Evolutionary conservation across 1,284 basidiomycete genomes (phyloP).

Genomic region (Erythrobasidium hasegawianum): DNA sequence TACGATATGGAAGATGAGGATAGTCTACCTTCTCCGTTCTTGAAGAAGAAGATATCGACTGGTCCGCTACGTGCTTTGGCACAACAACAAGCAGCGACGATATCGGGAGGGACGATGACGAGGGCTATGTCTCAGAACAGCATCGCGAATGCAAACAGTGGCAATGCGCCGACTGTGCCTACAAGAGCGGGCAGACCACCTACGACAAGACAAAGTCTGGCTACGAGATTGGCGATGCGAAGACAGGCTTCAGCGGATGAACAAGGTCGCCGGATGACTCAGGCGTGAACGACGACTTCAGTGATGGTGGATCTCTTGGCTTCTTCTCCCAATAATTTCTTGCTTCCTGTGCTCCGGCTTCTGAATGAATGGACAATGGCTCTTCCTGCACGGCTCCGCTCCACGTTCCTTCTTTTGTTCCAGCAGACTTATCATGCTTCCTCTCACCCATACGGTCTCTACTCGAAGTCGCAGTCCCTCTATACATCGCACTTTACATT

Average conservation of each 20-base stretch:
- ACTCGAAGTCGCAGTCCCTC: no score
- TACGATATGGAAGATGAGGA: constrained; percentile 72
- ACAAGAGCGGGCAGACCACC: neutral
- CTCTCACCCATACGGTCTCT: no score
- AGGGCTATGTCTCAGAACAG: constrained; percentile 19
- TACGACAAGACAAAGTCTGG: constrained; percentile 25
- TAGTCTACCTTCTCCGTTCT: constrained; percentile 75
- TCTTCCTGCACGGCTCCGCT: neutral
- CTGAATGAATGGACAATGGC: no score
- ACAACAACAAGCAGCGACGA: constrained; percentile 12
- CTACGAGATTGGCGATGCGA: constrained; percentile 19
- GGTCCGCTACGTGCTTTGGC: constrained; percentile 26
- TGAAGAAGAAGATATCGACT: constrained; percentile 53
- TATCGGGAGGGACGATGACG: constrained; percentile 30
- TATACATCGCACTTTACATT: no score
- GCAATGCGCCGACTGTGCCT: constrained; percentile 5
- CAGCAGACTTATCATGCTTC: no score
- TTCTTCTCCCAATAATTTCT: neutral
- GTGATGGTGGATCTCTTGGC: neutral
- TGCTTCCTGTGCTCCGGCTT: neutral
- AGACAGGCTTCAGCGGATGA: constrained; percentile 30
- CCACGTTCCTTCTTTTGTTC: neutral
- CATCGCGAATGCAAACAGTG: constrained; percentile 8
- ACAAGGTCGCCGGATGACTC: constrained; percentile 20
- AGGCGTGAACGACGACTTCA: neutral